These are phyloP conservation scores for Drechslerella stenobrocha DNA, from an alignment of 2,329 filamentous ascomycete species.

Conservation along the genomic window DNA sequence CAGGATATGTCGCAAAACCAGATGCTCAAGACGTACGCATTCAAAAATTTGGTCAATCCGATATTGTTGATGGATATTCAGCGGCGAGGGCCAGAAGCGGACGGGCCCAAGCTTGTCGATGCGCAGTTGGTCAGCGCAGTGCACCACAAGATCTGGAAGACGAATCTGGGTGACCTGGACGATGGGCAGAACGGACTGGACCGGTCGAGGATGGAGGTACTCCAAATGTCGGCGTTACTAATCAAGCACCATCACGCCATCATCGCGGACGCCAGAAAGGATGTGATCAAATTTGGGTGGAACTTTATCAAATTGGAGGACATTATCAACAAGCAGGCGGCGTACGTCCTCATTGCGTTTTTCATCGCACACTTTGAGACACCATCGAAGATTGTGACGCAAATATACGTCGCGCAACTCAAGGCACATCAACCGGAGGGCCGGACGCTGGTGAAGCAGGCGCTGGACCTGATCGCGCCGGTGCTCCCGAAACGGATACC, in stretches of 20 bases:
- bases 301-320: slow-evolving; percentile 98
- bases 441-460: slow-evolving; percentile 86
- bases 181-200: slow-evolving; percentile 88
- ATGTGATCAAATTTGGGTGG: slow-evolving; percentile 99
- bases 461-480: slow-evolving; percentile 90
- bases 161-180: slow-evolving; percentile 75
- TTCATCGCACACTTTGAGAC: slow-evolving; percentile 98
- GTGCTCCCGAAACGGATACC: slow-evolving; percentile 83
- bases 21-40: slow-evolving; percentile 87
- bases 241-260: slow-evolving; percentile 91
- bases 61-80: slow-evolving; percentile 96
- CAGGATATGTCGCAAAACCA: slow-evolving; percentile 76
- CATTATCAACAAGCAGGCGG: slow-evolving; percentile 97
- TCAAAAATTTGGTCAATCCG: slow-evolving; percentile 91
- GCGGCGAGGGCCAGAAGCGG: slow-evolving; percentile 70
- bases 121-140: slow-evolving; percentile 84
- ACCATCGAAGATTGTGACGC: slow-evolving; percentile 89
- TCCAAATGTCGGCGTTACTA: slow-evolving; percentile 91
- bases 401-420: slow-evolving; percentile 89
- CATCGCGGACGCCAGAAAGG: slow-evolving; percentile 88
- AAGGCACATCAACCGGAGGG: slow-evolving; percentile 95
- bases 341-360: slow-evolving; percentile 94
- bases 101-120: slow-evolving; percentile 76
- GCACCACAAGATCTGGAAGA: slow-evolving; percentile 90
- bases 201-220: slow-evolving; percentile 90